phyloP scores from a whole-genome alignment of 2,329 filamentous ascomycete genomes.

The Colletotrichum euphorbiae region DNA sequence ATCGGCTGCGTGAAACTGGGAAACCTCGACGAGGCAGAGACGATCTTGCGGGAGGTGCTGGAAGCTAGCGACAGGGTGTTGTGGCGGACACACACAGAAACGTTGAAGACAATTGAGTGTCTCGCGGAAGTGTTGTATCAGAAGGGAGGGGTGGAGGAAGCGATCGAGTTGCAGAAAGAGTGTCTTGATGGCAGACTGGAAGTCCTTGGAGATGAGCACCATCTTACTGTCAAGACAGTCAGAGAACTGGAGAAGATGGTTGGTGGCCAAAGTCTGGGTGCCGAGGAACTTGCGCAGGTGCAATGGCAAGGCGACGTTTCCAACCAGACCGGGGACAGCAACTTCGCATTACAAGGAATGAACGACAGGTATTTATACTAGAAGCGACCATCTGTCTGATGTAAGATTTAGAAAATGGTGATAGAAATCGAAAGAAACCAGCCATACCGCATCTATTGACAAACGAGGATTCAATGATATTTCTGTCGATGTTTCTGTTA shows the following conservation, averaged over 20 bases:
- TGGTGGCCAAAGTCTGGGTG: background rate
- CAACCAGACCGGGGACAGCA: background rate
- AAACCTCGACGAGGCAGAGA: constrained; percentile 49
- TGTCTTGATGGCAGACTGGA: background rate
- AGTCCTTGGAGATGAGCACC: background rate
- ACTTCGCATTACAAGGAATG: background rate
- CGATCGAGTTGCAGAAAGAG: background rate
- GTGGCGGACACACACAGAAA: constrained; percentile 17
- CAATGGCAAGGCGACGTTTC: constrained; percentile 6
- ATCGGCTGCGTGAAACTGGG: constrained; percentile 43
- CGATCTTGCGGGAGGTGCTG: constrained; percentile 47
- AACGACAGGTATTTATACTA: constrained; percentile 20
- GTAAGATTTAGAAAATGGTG: no score
- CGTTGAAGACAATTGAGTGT: constrained; percentile 8
- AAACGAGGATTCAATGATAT: no score
- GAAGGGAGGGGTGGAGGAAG: background rate
- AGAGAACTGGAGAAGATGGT: background rate
- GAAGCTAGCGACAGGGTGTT: constrained; percentile 2
- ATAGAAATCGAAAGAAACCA: no score
- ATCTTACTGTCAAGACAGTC: background rate
- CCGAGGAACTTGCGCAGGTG: background rate
- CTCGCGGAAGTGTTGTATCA: constrained; percentile 1
- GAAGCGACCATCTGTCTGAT: no score
- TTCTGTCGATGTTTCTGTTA: no score
- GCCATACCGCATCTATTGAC: no score